These are phyloP conservation scores for Solanum piurae DNA, from an alignment of 257 asterid genomes.

Conservation along the genomic window DNA sequence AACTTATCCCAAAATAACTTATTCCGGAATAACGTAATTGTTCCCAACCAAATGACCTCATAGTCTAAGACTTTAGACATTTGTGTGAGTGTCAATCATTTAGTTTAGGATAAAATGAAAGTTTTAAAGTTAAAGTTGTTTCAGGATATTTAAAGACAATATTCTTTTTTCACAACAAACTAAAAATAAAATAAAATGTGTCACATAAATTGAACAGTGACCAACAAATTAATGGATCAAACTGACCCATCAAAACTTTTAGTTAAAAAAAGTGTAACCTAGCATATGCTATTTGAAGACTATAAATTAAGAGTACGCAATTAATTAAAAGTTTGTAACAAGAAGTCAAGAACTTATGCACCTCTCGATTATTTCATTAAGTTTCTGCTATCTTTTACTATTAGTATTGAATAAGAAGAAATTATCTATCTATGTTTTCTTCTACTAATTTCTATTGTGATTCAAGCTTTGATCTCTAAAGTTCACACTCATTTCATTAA, in stretches of 20 bases:
- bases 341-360: neutral
- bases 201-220: neutral
- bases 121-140: neutral
- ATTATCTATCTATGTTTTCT: neutral
- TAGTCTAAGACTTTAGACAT: neutral
- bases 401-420: neutral
- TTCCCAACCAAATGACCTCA: no score
- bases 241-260: neutral
- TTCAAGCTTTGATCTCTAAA: neutral
- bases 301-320: neutral
- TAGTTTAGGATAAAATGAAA: neutral
- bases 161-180: neutral
- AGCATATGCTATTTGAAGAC: neutral
- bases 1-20: no score
- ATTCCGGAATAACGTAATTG: no score
- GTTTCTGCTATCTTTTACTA: neutral
- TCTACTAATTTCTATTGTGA: neutral
- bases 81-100: neutral
- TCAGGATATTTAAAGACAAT: neutral
- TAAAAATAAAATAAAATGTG: neutral
- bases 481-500: neutral
- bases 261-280: neutral
- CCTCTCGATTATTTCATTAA: neutral
- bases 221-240: neutral
- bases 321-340: neutral